Percentiles rank a stretch among this genome's conserved stretches.
phyloP scores from a whole-genome alignment of 495 filamentous ascomycete genomes.

The Tuber brumale region DNA sequence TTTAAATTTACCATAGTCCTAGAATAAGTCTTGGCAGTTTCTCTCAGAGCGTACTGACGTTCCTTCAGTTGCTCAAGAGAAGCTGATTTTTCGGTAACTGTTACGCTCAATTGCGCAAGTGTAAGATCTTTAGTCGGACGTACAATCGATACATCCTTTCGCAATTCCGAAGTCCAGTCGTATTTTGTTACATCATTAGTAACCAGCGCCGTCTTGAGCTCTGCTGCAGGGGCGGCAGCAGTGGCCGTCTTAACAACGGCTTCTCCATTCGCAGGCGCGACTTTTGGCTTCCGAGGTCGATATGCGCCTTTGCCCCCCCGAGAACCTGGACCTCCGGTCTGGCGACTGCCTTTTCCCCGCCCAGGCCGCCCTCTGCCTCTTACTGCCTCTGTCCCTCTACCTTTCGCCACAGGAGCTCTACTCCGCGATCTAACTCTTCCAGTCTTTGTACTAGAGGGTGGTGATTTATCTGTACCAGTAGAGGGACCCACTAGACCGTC shows the following conservation, averaged over 20 bases:
- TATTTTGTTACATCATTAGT: background rate
- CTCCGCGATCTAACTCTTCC: constrained; percentile 23
- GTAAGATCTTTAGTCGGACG: background rate
- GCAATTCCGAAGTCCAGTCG: background rate
- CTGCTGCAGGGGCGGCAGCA: background rate
- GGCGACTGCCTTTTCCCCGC: constrained; percentile 23
- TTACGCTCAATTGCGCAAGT: background rate
- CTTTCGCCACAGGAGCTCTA: background rate
- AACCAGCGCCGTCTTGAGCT: background rate
- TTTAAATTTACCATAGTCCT: constrained; percentile 30
- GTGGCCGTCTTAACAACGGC: background rate
- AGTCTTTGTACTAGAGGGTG: constrained; percentile 13
- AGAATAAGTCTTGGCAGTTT: constrained; percentile 25
- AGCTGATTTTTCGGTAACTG: constrained; percentile 18
- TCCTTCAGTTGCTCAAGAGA: constrained; percentile 31
- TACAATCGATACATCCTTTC: background rate
- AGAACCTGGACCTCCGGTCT: constrained; percentile 31
- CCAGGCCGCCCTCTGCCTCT: background rate
- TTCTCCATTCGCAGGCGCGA: background rate
- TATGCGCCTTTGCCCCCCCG: constrained; percentile 36
- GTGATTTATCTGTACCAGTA: background rate
- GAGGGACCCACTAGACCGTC: background rate
- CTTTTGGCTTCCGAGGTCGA: constrained; percentile 17
- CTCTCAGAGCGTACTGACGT: constrained; percentile 28
- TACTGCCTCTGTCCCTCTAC: background rate